Conservation (phyloP, 2,329 filamentous ascomycete genomes). For the Aspergillus tamarii region DNA sequence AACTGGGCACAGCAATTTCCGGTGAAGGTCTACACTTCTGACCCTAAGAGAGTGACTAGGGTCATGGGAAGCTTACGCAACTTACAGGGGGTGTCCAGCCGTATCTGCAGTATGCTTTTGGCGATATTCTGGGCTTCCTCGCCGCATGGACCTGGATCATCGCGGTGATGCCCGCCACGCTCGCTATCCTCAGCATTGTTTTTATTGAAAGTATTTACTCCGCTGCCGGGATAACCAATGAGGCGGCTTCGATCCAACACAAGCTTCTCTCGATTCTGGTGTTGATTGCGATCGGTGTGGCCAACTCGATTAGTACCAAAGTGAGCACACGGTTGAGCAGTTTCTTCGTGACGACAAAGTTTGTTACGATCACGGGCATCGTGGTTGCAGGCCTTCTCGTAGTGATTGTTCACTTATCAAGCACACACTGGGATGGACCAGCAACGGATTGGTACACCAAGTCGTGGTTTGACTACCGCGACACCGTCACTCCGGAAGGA, state of each 20-base stretch:
- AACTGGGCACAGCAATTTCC: constrained; percentile 22
- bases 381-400: constrained; percentile 17
- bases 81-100: constrained; percentile 21
- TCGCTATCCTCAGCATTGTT: constrained; percentile 23
- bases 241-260: constrained; percentile 11
- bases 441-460: constrained; percentile 19
- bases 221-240: constrained; percentile 14
- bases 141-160: constrained; percentile 26
- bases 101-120: constrained; percentile 22
- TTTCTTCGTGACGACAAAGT: constrained; percentile 22
- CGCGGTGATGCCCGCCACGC: constrained; percentile 21
- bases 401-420: constrained; percentile 11
- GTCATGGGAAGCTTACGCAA: not conserved
- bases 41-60: too few species aligned
- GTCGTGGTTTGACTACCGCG: constrained; percentile 19
- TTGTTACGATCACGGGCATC: constrained; percentile 14
- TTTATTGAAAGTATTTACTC: constrained; percentile 24
- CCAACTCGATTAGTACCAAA: constrained; percentile 23
- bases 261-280: constrained; percentile 20
- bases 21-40: constrained; percentile 17
- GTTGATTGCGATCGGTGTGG: constrained; percentile 13
- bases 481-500: constrained; percentile 20
- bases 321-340: constrained; percentile 18
- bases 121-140: constrained; percentile 23
- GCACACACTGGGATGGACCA: not conserved